A percentile compares a stretch with the other conserved stretches of the same genome.
Conservation (phyloP, 2,329 filamentous ascomycete genomes). For the Bipolaris victoriae region DNA sequence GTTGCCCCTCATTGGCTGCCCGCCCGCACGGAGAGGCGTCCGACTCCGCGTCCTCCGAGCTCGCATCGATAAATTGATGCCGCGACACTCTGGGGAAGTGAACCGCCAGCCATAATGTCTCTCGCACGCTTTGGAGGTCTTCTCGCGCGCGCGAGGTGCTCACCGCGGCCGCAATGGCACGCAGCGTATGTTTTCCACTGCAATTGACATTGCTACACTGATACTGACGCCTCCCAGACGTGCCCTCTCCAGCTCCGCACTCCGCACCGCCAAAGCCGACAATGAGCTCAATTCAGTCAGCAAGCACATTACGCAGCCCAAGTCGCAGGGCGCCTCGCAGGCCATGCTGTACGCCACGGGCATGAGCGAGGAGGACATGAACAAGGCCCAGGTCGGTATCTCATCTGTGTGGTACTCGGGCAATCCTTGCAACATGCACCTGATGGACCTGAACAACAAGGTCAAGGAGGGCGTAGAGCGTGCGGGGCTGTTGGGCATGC, state of each 20-base stretch:
- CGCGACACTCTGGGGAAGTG: conserved; percentile 20
- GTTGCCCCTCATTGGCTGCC: conserved; percentile 28
- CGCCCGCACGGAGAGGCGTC: conserved; percentile 15
- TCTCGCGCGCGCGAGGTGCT: conserved; percentile 41
- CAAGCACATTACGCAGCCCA: conserved; percentile 87
- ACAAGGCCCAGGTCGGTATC: conserved; percentile 96
- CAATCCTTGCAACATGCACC: conserved; percentile 99
- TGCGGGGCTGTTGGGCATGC: conserved; percentile 86
- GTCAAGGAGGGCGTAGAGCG: conserved; percentile 75
- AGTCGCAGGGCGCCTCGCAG: conserved; percentile 97
- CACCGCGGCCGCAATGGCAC: conserved; percentile 41
- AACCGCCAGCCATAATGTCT: conserved; percentile 39
- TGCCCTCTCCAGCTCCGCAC: conserved; percentile 43
- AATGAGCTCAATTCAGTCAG: conserved; percentile 75
- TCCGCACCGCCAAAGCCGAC: conserved; percentile 41
- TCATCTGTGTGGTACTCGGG: conserved; percentile 98
- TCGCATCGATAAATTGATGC: conserved; percentile 38
- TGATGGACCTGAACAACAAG: conserved; percentile 83
- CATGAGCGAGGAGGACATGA: conserved; percentile 82
- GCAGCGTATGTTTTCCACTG: conserved; percentile 32
- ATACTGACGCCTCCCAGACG: conserved; percentile 37
- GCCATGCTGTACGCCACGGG: conserved; percentile 99
- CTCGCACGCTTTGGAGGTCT: conserved; percentile 45
- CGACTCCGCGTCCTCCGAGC: conserved; percentile 29
- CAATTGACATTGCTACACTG: neutral